phyloP scores from a whole-genome alignment of 768 basidiomycete genomes.

The Butyriboletus loyo region DNA sequence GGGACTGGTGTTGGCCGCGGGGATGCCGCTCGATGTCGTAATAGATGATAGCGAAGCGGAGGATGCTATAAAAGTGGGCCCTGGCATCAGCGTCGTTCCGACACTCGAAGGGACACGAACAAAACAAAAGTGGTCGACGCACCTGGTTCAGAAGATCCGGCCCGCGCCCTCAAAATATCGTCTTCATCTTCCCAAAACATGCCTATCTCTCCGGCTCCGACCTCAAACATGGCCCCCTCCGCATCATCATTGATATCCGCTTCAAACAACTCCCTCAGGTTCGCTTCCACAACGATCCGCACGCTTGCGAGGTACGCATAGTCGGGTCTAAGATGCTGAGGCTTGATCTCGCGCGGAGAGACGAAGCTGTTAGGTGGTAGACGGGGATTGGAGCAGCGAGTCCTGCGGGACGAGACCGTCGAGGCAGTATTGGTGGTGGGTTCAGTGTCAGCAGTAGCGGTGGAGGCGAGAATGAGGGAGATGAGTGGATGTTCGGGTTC shows the following conservation, averaged over 20 bases:
- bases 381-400: constrained; percentile 18
- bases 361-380: constrained; percentile 9
- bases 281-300: constrained; percentile 50
- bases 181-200: constrained; percentile 31
- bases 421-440: background rate
- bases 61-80: background rate
- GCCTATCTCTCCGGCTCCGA: constrained; percentile 4
- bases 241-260: background rate
- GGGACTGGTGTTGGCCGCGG: background rate
- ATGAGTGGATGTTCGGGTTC: constrained; percentile 11
- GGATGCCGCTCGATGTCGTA: background rate
- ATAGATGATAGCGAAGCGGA: background rate
- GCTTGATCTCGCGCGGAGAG: constrained; percentile 19
- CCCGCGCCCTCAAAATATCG: constrained; percentile 6
- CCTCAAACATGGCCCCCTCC: background rate
- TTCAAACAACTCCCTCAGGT: constrained; percentile 40
- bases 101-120: background rate
- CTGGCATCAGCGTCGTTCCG: background rate
- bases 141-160: constrained; percentile 2
- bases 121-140: background rate
- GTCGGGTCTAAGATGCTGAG: constrained; percentile 41
- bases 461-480: constrained; percentile 4
- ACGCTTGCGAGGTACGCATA: constrained; percentile 52
- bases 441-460: background rate
- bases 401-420: constrained; percentile 13